Evolutionary conservation across 345 rosid species (phyloP), one percentile per base, ranked within the genome.

Genomic region (Eucalyptus tenuipes): DNA sequence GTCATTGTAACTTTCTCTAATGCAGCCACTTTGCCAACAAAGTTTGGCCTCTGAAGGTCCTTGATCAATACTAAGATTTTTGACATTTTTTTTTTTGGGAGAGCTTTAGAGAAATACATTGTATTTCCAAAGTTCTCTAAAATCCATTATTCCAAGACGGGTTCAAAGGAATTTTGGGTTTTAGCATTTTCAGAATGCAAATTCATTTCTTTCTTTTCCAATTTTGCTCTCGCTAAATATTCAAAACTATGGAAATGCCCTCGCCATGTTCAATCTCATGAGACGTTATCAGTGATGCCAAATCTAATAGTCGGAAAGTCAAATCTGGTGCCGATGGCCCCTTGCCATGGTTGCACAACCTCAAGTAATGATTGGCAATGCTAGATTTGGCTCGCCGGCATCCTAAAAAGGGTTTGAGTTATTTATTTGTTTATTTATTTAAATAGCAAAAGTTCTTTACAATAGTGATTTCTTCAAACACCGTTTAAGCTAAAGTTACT

Each of bases 281-380:
- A 1, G 31, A 59, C 2, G 13, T 25, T 25, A 14, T 10, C 0
- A 8, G n/a, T 12, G 29, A 57, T 5, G 7, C 3, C 3, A 25
- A 2, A 57, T 57, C 2, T 24, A 10, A 57, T 25, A 5, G 13
- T 11, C 0, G 29, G 1, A 27, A 25, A 57, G 66, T 29, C 66
- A 59, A 0, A 12, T 11, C 2, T 27, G 1, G 4, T 13, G 14
- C 7, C 31, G 4, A 11, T 13, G 66, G 29, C 7, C 31, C n/a
- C 7, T 59, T 5, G 66, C 4, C 4, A 59, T 20, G 27, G 13
- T 59, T 13, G 14, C 4, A 13, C 2, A 13, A 59, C 2, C 31
- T 59, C 0, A 12, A 0, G 0, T 3, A 3, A 27, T 25, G n/a
- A 25, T 0, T 11, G 1, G 0, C 66, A 59, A 59, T 11, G 7